These are phyloP conservation scores for Fomitopsis betulina DNA, from an alignment of 1,284 basidiomycete genomes.

Conservation along the genomic window DNA sequence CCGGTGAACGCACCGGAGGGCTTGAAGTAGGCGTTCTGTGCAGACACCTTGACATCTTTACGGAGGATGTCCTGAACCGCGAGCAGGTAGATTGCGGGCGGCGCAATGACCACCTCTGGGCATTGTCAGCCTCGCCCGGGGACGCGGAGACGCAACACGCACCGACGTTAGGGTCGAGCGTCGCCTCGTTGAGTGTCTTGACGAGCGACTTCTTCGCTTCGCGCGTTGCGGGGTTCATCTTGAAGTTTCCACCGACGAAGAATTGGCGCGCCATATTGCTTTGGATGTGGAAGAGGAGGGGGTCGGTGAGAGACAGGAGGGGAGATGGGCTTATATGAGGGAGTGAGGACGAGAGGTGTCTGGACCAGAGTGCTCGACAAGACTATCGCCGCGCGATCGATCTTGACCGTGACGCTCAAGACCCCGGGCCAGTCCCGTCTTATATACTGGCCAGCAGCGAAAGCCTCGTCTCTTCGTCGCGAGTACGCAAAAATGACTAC, in stretches of 20 bases:
- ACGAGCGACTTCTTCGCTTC: slow-evolving; percentile 65
- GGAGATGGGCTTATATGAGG: background rate
- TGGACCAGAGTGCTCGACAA: background rate
- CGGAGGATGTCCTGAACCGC: slow-evolving; percentile 56
- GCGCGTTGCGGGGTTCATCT: slow-evolving; percentile 81
- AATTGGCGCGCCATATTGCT: slow-evolving; percentile 68
- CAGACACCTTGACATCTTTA: slow-evolving; percentile 72
- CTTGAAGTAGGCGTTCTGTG: slow-evolving; percentile 92
- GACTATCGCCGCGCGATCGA: too few relatives aligned
- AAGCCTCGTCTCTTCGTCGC: too few relatives aligned
- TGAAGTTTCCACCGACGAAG: slow-evolving; percentile 95
- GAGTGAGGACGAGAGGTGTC: background rate
- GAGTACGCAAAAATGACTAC: too few relatives aligned
- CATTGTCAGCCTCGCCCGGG: background rate
- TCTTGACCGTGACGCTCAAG: too few relatives aligned
- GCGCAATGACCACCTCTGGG: slow-evolving; percentile 88
- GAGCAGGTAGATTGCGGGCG: slow-evolving; percentile 85
- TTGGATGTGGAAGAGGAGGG: background rate
- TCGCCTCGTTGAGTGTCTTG: slow-evolving; percentile 68
- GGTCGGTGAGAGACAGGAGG: background rate
- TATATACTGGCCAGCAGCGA: too few relatives aligned
- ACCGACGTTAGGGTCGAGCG: slow-evolving; percentile 75
- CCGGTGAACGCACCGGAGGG: slow-evolving; percentile 92
- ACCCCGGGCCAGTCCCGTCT: too few relatives aligned
- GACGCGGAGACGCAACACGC: slow-evolving; percentile 21